Evolutionary conservation across 345 rosid genomes (phyloP), one percentile per base, ranked within the genome.

Genomic region (Lepidium africanum): DNA sequence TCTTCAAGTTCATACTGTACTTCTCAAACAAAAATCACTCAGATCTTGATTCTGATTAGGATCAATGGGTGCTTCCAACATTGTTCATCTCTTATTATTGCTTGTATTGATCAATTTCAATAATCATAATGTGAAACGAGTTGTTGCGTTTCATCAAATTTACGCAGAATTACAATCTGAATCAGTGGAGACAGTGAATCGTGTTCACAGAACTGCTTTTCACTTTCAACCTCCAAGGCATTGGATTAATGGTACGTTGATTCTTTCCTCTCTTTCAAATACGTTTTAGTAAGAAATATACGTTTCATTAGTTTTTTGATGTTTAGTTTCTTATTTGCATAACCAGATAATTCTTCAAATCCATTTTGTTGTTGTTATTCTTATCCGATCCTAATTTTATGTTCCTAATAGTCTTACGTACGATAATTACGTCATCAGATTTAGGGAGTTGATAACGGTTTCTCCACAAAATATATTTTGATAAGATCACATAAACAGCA

Each of bases 201-300:
- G 76, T 42, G 40, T 68, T 55, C 87, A 87, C 19, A 72, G 93
- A 74, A 83, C 97, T 9, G 87, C 66, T 5, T 92, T 61, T 72
- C 97, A 92, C 52, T 92, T 92, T 65, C 98, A 90, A 63, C 98
- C 98, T 65, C 89, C 86, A 0, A 78, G 39, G 72, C 73, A 92
- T 66, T 92, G 98, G 98, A 88, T 88, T 72, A 92, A 90, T 42
- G 98, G 98, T 92, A 82, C 45, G 10, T 10, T 64, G n/a, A 55
- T 69, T 51, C 21, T 14, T 47, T 16, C 5, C 41, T 47, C 13
- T 30, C 19, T 52, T 21, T 32, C n/a, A 33, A 7, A 70, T 39
- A 30, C 5, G 16, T 16, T 39, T 59, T 12, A 30, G 17, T 40
- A 10, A 7, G 0, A 32, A 30, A 10, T 33, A 1, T 43, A 3